A percentile compares a stretch with the other conserved stretches of the same genome.
These are phyloP conservation scores for Candida piceae DNA, from an alignment of 805 yeast species.

Conservation along the genomic window DNA sequence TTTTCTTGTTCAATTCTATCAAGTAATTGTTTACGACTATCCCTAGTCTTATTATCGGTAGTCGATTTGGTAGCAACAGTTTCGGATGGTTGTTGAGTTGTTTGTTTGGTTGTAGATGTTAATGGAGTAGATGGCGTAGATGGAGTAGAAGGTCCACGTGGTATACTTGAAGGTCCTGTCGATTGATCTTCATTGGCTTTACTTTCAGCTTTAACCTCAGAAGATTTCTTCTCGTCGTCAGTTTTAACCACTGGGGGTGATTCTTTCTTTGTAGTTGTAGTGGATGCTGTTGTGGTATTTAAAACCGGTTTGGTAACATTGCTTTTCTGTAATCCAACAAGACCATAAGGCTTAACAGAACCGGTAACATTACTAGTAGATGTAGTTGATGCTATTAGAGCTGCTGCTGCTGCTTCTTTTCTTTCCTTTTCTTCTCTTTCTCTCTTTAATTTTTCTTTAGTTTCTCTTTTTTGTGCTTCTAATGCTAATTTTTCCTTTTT, in stretches of 20 bases:
- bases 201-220: too few relatives aligned
- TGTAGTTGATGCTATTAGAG: constrained; percentile 4
- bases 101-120: too few relatives aligned
- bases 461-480: constrained; percentile 16
- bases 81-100: too few relatives aligned
- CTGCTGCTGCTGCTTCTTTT: constrained; percentile 9
- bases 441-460: constrained; percentile 11
- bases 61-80: background rate
- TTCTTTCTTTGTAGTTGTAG: background rate
- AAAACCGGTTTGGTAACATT: background rate
- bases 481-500: constrained; percentile 14
- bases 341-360: constrained; percentile 25
- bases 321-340: constrained; percentile 22
- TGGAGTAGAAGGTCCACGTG: background rate
- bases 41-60: background rate
- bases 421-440: constrained; percentile 14
- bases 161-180: too few relatives aligned
- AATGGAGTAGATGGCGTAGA: too few relatives aligned
- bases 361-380: background rate
- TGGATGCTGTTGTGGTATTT: background rate
- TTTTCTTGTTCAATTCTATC: constrained; percentile 15
- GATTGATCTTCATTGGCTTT: too few relatives aligned
- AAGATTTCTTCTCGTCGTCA: too few relatives aligned
- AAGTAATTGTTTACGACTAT: constrained; percentile 2
- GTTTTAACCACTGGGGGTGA: too few relatives aligned